Evolutionary conservation across 148 eudicot genomes (phyloP), one percentile per base, ranked within the genome.

Genomic region (Rhododendron mucronatum): DNA sequence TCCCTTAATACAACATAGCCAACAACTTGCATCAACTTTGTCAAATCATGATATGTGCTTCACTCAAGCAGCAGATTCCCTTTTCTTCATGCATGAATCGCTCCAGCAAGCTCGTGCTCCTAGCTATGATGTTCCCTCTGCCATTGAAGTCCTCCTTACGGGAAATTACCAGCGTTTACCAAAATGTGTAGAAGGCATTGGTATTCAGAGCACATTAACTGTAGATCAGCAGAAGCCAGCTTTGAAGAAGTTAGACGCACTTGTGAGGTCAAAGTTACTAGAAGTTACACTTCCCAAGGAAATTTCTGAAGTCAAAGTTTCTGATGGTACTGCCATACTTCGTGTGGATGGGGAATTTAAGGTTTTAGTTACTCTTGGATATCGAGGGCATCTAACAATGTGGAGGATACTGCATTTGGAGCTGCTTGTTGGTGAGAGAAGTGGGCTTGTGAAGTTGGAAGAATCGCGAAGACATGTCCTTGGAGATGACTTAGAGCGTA

Each of bases 31-130:
- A 57, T 95, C 98, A 63, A 94, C 98, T 37, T 73, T 97, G 79
- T 95, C 99, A 53, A 97, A 95, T 88, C 99, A 97, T 86, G 99
- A 97, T 45, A 93, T 95, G 48, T 97, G 99, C 89, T 97, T 97
- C 90, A 93, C 96, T 85, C 99, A 97, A 90, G 91, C 98, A 84
- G 97, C 98, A 30, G 99, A 97, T 93, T 95, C 98, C 15, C 91
- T 97, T 89, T 95, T 89, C 92, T 97, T 97, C 91, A 94, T 95
- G 95, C 99, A 97, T 78, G 98, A 97, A 88, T 94, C 96, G 51
- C 90, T 97, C 91, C 99, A 94, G 87, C 98, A 95, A 93, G 99
- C 99, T 79, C 96, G 99, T 77, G 99, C 99, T 73, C 99, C 99
- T 82, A 93, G 95, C 55, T 97, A 97, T 90, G 99, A 95, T 90